These are phyloP conservation scores for Mortierella hygrophila DNA, from an alignment of 192 early-diverging fungal species.

Conservation along the genomic window DNA sequence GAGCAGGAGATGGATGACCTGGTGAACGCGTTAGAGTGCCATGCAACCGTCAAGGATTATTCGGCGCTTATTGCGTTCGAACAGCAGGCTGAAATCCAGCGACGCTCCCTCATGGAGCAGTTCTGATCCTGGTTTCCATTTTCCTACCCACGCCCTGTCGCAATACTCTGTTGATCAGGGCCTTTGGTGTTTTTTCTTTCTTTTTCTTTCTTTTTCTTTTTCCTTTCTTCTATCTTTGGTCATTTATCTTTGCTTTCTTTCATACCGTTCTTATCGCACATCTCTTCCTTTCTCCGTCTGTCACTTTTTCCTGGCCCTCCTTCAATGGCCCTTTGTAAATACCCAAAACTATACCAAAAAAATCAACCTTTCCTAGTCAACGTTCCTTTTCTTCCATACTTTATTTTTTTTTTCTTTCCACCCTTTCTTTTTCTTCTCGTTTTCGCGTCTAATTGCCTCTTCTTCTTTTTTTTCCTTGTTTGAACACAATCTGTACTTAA, in stretches of 20 bases:
- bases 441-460: neutral
- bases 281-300: too few relatives aligned
- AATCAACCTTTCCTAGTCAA: neutral
- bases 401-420: neutral
- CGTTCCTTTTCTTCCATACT: neutral
- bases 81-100: slow-evolving; percentile 18
- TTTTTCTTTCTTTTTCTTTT: neutral
- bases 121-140: neutral
- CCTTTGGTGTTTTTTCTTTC: neutral
- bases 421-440: neutral
- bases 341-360: slow-evolving; percentile 2
- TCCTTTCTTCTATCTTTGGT: neutral
- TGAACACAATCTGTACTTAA: neutral
- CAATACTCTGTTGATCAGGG: neutral
- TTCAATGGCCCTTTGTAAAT: neutral
- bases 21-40: slow-evolving; percentile 31
- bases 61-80: slow-evolving; percentile 42
- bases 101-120: neutral
- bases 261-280: neutral
- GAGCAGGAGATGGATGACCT: slow-evolving; percentile 39
- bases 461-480: neutral
- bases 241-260: neutral
- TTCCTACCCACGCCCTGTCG: neutral
- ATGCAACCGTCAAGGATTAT: slow-evolving; percentile 43
- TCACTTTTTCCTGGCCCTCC: too few relatives aligned